A percentile compares a stretch with the other conserved stretches of the same genome.
These are phyloP conservation scores for Insectozyma bohioensis DNA, from an alignment of 1,139 yeast genomes.

Conservation along the genomic window DNA sequence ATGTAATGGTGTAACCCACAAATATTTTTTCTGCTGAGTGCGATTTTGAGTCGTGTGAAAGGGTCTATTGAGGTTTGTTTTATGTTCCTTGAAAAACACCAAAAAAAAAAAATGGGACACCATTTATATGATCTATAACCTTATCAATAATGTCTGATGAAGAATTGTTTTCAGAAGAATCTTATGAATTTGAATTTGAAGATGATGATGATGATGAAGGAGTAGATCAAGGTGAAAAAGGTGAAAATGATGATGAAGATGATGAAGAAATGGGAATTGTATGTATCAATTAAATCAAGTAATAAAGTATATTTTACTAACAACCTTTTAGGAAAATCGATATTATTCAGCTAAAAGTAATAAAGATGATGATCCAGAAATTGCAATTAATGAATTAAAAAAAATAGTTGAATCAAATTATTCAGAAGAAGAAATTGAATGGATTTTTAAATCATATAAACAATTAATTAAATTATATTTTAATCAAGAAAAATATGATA, in stretches of 20 bases:
- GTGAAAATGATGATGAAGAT: conserved; percentile 16
- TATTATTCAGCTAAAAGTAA: conserved; percentile 64
- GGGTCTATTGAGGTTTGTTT: too few species aligned
- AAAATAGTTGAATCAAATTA: conserved; percentile 29
- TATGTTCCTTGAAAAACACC: too few species aligned
- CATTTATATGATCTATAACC: too few species aligned
- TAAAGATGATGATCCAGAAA: conserved; percentile 57
- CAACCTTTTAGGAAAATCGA: conserved; percentile 41
- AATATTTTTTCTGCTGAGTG: too few species aligned
- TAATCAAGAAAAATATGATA: conserved; percentile 29
- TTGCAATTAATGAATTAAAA: conserved; percentile 46
- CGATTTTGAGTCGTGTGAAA: too few species aligned
- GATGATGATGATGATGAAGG: conserved; percentile 47
- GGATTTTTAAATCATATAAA: conserved; percentile 62
- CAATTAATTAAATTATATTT: conserved; percentile 62
- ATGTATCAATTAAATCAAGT: conserved; percentile 37
- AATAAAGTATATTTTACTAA: conserved; percentile 25
- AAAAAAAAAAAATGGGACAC: too few species aligned
- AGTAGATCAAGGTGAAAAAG: conserved; percentile 39
- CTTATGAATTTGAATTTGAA: conserved; percentile 66
- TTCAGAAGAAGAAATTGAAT: conserved; percentile 26
- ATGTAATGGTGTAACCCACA: too few species aligned
- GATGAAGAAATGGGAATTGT: conserved; percentile 46
- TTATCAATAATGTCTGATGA: conserved; percentile 49
- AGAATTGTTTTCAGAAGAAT: conserved; percentile 60